A percentile compares a stretch with the other conserved stretches of the same genome.
phyloP scores from a whole-genome alignment of 2,329 filamentous ascomycete species.

The Stagonosporopsis chrysanthemi region DNA sequence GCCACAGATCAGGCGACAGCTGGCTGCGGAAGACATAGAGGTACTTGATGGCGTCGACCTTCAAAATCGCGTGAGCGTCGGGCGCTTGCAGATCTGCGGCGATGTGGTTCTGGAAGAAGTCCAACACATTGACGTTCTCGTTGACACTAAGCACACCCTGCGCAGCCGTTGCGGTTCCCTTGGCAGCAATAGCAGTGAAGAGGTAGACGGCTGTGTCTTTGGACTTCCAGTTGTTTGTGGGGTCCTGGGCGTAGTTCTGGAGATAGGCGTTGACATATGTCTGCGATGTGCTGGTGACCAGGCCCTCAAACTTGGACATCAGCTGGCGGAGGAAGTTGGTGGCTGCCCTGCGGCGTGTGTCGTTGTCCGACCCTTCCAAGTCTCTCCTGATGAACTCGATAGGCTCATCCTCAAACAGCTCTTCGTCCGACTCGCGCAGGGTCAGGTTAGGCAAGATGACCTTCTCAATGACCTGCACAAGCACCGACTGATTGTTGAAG shows the following conservation, averaged over 20 bases:
- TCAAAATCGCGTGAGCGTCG: constrained; percentile 80
- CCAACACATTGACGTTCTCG: constrained; percentile 79
- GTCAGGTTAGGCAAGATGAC: constrained; percentile 94
- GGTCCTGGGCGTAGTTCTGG: constrained; percentile 71
- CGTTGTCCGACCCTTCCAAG: constrained; percentile 93
- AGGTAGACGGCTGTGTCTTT: constrained; percentile 99
- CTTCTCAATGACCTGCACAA: constrained; percentile 91
- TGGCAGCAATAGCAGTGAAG: constrained; percentile 91
- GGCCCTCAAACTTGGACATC: constrained; percentile 83
- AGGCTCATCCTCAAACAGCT: constrained; percentile 97
- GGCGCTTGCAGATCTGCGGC: constrained; percentile 84
- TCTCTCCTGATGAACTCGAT: constrained; percentile 98
- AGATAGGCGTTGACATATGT: constrained; percentile 89
- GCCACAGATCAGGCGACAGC: constrained; percentile 90
- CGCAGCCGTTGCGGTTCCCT: constrained; percentile 83
- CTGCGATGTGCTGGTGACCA: constrained; percentile 86
- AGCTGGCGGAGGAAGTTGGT: constrained; percentile 93
- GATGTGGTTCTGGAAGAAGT: constrained; percentile 94
- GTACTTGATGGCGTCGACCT: constrained; percentile 98
- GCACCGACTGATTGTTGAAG: constrained; percentile 82
- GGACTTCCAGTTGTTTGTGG: constrained; percentile 81
- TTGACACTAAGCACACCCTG: constrained; percentile 94
- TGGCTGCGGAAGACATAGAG: constrained; percentile 97
- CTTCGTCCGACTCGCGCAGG: constrained; percentile 89
- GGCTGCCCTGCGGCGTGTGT: constrained; percentile 88